phyloP scores from a whole-genome alignment of 2,329 filamentous ascomycete species.

The Samsoniella hepiali region DNA sequence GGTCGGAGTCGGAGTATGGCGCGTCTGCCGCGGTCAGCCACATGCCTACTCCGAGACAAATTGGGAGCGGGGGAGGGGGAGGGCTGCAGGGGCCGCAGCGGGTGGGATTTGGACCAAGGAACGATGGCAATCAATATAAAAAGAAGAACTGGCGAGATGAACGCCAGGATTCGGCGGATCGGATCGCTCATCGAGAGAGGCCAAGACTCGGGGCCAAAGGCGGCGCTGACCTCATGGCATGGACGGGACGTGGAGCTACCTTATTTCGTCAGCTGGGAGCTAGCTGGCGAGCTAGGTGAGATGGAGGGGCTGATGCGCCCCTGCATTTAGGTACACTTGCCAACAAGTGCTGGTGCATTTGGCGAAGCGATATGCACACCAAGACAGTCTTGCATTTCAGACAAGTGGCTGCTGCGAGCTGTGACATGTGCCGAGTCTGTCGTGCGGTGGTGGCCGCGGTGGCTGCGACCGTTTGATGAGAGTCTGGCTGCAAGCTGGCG shows the following conservation, averaged over 20 bases:
- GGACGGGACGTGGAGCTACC: not conserved
- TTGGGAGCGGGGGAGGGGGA: not conserved
- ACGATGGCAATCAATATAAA: not conserved
- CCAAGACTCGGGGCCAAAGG: slow-evolving; percentile 10
- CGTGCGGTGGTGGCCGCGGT: not conserved
- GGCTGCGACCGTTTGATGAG: not conserved
- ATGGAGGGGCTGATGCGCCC: not conserved
- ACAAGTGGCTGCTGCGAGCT: not conserved
- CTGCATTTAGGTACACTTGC: not conserved
- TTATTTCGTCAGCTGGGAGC: slow-evolving; percentile 2
- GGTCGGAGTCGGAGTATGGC: not conserved
- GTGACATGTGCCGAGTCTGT: not conserved
- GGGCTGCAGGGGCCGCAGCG: not conserved
- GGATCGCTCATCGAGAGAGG: not conserved
- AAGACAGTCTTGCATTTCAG: not conserved
- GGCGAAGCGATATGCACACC: not conserved
- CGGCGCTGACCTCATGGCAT: not conserved
- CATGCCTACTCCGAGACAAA: slow-evolving; percentile 13
- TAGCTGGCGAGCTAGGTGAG: slow-evolving; percentile 1
- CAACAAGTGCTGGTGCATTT: not conserved
- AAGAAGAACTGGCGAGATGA: not conserved
- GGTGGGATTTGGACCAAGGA: not conserved
- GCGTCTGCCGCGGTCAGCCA: not conserved
- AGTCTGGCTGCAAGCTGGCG: slow-evolving; percentile 9
- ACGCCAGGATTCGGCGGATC: not conserved